Evolutionary conservation across 257 asterid species (phyloP), one percentile per base, ranked within the genome.

Genomic region (Gentiana macrophylla): DNA sequence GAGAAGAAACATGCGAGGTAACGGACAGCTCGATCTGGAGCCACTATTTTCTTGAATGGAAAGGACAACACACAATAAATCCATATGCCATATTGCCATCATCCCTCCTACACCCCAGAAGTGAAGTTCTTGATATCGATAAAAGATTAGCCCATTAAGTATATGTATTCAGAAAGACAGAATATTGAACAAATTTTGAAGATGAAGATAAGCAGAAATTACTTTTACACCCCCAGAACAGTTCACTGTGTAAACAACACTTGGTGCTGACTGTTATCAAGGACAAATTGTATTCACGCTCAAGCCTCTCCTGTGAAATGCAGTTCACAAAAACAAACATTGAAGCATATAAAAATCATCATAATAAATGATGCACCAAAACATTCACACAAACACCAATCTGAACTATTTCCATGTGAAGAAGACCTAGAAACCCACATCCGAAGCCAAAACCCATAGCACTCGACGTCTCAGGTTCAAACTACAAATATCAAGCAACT

Each of bases 371-470:
- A 24, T 59, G 52, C 53, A 51, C 54, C 64, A 77, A 9, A 11
- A 55, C 36, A 45, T 51, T 68, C 24, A 24, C 24, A 24, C 24
- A 43, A 58, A 46, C 1, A 52, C 35, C 66, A 61, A 50, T 55
- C 97, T 88, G 98, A 74, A 88, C 98, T 62, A 92, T 92, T 77
- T 92, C 98, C 98, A 92, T 83, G 68, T 92, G 98, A 60, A 92
- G 98, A 72, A 88, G 94, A 65, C 98, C 98, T 60, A 92, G 85
- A 76, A 87, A 92, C 55, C 98, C 97, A 72, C 98, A 92, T 78
- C 98, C 78, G 68, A 92, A 92, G 66, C 98, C 98, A 81, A 92
- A 92, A 55, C 98, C 98, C 98, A 92, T 92, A 58, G 98, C 98
- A 77, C 80, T 85, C 56, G 98, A 92, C 65, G 94, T 79, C 83